These are phyloP conservation scores for Rhizophora apiculata DNA, from an alignment of 345 rosid species.

Conservation along the genomic window DNA sequence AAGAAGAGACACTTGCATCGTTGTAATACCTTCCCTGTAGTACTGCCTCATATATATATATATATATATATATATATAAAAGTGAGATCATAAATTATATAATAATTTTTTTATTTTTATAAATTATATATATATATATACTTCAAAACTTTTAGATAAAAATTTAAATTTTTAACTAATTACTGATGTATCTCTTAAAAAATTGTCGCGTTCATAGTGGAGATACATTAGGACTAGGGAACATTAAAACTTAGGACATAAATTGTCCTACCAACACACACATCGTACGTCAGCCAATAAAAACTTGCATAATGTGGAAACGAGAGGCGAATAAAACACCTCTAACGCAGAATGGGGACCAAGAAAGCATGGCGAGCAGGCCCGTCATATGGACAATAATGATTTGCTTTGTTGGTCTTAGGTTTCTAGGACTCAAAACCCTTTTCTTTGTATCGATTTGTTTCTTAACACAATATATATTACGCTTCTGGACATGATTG, in stretches of 20 bases:
- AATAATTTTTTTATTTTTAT: no score
- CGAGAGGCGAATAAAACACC: constrained; percentile 47
- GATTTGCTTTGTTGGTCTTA: constrained; percentile 48
- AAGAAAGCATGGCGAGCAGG: constrained; percentile 45
- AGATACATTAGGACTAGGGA: background rate
- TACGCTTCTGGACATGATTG: constrained; percentile 44
- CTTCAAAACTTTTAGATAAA: background rate
- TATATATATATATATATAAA: no score
- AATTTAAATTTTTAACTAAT: background rate
- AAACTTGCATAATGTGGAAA: constrained; percentile 13
- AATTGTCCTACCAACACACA: no score
- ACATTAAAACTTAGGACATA: background rate
- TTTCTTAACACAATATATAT: constrained; percentile 5
- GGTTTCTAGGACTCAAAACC: constrained; percentile 36
- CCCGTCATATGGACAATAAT: constrained; percentile 56
- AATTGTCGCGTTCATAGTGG: background rate
- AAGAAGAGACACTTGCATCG: no score
- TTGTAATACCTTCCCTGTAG: no score
- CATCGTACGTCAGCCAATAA: no score
- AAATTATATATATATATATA: no score
- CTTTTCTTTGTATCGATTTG: constrained; percentile 9
- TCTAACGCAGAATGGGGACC: constrained; percentile 59
- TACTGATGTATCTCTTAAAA: background rate
- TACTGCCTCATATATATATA: no score
- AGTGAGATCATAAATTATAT: no score